phyloP scores from a whole-genome alignment of 2,329 filamentous ascomycete genomes.

The Bipolaris gigantea region DNA sequence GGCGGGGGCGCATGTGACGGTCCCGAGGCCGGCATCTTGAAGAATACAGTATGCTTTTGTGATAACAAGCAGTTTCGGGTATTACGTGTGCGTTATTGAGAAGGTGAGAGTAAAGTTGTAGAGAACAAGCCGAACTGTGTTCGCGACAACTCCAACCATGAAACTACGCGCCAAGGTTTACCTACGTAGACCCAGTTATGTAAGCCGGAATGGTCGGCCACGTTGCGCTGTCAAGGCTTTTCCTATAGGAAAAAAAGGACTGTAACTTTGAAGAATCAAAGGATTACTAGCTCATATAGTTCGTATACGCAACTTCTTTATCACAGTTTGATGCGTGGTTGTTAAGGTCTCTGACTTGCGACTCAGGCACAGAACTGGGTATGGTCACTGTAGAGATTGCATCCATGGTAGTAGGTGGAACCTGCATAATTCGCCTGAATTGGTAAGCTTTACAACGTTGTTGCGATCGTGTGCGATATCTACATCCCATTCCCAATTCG shows the following conservation, averaged over 20 bases:
- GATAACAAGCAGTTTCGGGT: neutral
- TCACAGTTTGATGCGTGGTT: neutral
- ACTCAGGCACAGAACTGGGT: neutral
- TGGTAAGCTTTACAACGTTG: neutral
- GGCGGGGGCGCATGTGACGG: conserved; percentile 34
- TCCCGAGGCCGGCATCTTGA: conserved; percentile 24
- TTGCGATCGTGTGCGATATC: neutral
- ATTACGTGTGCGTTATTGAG: neutral
- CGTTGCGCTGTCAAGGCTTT: neutral
- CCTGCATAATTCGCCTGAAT: neutral
- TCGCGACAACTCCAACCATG: neutral
- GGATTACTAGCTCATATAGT: neutral
- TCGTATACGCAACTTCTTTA: neutral
- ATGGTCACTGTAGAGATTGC: neutral
- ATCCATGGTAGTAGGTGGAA: neutral
- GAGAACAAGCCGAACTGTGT: neutral
- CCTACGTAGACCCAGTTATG: neutral
- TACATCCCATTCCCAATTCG: neutral
- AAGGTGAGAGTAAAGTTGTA: neutral
- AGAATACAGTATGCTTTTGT: neutral
- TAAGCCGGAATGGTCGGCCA: neutral
- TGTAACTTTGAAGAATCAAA: too few relatives aligned
- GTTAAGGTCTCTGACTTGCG: neutral
- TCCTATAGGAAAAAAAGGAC: neutral
- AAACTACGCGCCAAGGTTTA: conserved; percentile 6